phyloP scores from a whole-genome alignment of 106 monocot genomes.

The Iris macrosiphon region DNA sequence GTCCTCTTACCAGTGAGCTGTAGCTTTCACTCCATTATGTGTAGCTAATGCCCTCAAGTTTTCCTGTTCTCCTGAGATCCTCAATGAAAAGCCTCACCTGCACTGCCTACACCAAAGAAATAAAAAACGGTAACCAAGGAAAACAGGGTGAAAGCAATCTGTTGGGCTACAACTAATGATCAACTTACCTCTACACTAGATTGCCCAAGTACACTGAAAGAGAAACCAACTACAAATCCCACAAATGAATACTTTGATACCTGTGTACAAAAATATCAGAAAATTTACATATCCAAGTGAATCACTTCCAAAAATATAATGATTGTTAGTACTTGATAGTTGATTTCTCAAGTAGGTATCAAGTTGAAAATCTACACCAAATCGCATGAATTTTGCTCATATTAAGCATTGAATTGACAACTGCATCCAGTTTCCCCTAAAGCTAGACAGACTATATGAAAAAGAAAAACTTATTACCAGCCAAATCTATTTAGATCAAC shows the following conservation, averaged over 20 bases:
- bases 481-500: no score
- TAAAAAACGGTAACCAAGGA: not conserved
- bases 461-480: no score
- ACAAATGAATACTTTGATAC: slow-evolving; percentile 43
- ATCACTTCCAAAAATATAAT: no score
- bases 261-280: no score
- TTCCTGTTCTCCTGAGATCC: slow-evolving; percentile 56
- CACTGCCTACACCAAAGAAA: slow-evolving; percentile 37
- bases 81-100: slow-evolving; percentile 67
- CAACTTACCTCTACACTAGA: slow-evolving; percentile 38
- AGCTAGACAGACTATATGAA: no score
- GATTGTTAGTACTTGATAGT: no score
- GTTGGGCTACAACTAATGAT: not conserved
- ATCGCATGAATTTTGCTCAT: no score
- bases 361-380: no score
- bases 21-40: slow-evolving; percentile 94
- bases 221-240: slow-evolving; percentile 77
- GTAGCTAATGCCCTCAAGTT: slow-evolving; percentile 50
- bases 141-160: not conserved
- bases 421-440: no score
- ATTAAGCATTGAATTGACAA: no score
- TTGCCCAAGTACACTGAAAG: slow-evolving; percentile 51
- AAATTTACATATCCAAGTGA: no score
- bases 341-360: no score
- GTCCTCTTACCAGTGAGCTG: slow-evolving; percentile 67